Percentiles rank a stretch among this genome's conserved stretches.
Evolutionary conservation across 176 grass and related monocot genomes (phyloP).

Genomic region (Aechmea fasciata): DNA sequence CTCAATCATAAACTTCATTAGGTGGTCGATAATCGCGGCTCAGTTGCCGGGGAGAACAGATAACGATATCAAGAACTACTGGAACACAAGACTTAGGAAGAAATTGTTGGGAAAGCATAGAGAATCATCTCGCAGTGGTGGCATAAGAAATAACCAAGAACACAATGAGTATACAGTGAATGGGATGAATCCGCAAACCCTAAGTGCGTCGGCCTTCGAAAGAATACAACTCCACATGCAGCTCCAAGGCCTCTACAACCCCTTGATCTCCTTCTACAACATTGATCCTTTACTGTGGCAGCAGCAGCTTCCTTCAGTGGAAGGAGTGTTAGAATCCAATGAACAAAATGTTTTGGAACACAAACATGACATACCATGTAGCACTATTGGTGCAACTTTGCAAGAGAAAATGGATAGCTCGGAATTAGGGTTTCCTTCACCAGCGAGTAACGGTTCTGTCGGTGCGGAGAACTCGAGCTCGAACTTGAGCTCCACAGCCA

Average conservation of each 20-base stretch:
- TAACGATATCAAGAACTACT: constrained; percentile 99
- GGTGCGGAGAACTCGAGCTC: background rate
- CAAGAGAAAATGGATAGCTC: background rate
- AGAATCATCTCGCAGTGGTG: constrained; percentile 23
- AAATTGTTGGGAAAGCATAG: constrained; percentile 75
- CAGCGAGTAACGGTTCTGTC: background rate
- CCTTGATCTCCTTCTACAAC: constrained; percentile 24
- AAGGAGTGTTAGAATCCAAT: background rate
- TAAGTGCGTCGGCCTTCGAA: constrained; percentile 67
- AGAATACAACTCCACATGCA: constrained; percentile 93
- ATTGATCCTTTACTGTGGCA: constrained; percentile 20
- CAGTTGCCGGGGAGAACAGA: constrained; percentile 90
- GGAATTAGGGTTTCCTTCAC: constrained; percentile 1
- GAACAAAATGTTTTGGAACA: background rate
- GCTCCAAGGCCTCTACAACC: constrained; percentile 61
- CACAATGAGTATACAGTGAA: constrained; percentile 15
- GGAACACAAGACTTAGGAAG: constrained; percentile 99
- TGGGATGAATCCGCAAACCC: constrained; percentile 17
- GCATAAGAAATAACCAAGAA: constrained; percentile 23
- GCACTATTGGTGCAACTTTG: background rate
- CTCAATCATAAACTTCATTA: constrained; percentile 15
- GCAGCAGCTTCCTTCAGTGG: constrained; percentile 13
- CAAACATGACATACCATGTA: background rate
- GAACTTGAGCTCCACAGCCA: background rate
- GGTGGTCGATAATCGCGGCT: constrained; percentile 98